phyloP scores from a whole-genome alignment of 2,329 filamentous ascomycete genomes.

The Cladosporium sp. region DNA sequence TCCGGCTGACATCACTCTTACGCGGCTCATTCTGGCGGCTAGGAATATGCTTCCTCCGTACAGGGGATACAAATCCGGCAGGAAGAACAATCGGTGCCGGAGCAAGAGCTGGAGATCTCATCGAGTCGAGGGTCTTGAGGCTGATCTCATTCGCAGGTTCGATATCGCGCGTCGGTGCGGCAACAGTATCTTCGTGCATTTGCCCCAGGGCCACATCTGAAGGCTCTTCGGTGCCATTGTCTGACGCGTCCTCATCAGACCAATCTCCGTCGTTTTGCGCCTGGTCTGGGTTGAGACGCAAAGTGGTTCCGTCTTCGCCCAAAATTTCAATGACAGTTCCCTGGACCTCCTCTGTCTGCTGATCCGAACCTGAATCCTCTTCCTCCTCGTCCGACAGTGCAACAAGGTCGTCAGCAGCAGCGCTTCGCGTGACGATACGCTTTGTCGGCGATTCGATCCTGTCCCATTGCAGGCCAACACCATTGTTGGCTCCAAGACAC shows the following conservation, averaged over 20 bases:
- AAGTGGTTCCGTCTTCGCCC: conserved; percentile 22
- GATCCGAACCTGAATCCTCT: background rate
- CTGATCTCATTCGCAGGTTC: no score
- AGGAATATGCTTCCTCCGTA: conserved; percentile 11
- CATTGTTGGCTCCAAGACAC: conserved; percentile 28
- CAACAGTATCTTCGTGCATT: conserved; percentile 5
- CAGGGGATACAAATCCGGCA: conserved; percentile 31
- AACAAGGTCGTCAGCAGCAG: conserved; percentile 18
- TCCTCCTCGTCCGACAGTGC: conserved; percentile 19
- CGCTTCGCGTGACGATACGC: conserved; percentile 29
- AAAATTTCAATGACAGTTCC: conserved; percentile 23
- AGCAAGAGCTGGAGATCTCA: no score
- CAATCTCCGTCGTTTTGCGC: conserved; percentile 16
- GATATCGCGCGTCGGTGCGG: background rate
- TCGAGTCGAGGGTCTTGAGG: no score
- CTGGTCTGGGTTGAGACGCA: conserved; percentile 15
- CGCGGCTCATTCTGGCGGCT: background rate
- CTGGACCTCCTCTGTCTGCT: conserved; percentile 16
- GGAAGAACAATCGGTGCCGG: conserved; percentile 16
- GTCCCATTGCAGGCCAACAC: conserved; percentile 26
- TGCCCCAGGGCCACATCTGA: no score
- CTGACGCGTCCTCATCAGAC: conserved; percentile 25
- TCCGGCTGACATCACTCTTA: conserved; percentile 7
- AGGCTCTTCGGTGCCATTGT: conserved; percentile 16
- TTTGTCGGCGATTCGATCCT: conserved; percentile 24